Percentiles rank a stretch among this genome's conserved stretches.
Evolutionary conservation across 352 stramenopile species (phyloP).

Genomic region (Blastocystis sp.): DNA sequence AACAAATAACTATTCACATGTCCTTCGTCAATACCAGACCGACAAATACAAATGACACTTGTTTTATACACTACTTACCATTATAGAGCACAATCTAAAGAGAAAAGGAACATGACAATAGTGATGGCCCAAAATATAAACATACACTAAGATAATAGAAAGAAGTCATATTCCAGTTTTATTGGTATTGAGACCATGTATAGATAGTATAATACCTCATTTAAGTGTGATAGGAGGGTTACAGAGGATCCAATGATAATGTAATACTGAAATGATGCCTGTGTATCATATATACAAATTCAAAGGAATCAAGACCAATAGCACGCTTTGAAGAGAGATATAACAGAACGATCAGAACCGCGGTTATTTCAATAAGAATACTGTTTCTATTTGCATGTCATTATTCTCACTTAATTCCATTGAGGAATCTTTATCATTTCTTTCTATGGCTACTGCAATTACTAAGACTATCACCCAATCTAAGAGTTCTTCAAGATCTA

Average conservation of each 20-base stretch:
- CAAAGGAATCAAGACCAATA: not conserved
- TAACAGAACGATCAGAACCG: not conserved
- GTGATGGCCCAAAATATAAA: no score
- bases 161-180: not conserved
- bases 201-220: no score
- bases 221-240: no score
- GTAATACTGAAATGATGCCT: not conserved
- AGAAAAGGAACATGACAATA: no score
- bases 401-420: not conserved
- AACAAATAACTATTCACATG: not conserved
- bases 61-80: not conserved
- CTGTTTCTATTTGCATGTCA: not conserved
- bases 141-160: not conserved
- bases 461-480: conserved; percentile 38
- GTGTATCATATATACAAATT: not conserved
- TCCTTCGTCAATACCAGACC: no score
- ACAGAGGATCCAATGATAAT: not conserved
- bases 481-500: not conserved
- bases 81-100: not conserved
- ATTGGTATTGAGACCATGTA: no score
- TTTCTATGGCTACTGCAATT: not conserved
- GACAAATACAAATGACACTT: no score
- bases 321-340: not conserved
- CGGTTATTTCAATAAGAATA: not conserved
- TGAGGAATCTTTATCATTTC: no score